Conservation (phyloP, 2,329 filamentous ascomycete species). For the Verticillium dahliae region DNA sequence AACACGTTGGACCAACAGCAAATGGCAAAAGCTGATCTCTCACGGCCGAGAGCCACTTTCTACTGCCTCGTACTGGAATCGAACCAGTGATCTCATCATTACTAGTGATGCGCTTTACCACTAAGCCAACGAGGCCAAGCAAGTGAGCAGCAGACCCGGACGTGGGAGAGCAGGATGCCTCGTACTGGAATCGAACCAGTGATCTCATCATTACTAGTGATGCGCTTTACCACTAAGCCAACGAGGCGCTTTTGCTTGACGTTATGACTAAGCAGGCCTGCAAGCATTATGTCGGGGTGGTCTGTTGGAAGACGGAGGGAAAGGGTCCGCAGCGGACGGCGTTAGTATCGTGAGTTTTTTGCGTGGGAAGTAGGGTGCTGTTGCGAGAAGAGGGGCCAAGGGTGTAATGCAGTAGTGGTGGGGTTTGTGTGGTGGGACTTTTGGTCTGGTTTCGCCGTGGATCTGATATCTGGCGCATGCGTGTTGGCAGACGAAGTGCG, state of each 20-base stretch:
- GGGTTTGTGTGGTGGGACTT: background rate
- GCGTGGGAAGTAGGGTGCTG: background rate
- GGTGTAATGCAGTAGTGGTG: background rate
- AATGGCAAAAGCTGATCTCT: background rate
- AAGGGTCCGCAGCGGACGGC: background rate
- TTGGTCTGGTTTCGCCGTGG: background rate
- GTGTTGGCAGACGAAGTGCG: no score
- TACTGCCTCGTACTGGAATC: slow-evolving; percentile 25
- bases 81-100: slow-evolving; percentile 29
- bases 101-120: slow-evolving; percentile 29
- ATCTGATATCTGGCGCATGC: background rate
- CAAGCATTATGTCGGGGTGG: background rate
- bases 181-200: slow-evolving; percentile 27
- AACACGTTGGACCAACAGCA: background rate
- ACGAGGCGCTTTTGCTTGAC: slow-evolving; percentile 15
- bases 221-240: slow-evolving; percentile 29
- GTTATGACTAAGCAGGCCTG: background rate
- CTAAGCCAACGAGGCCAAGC: slow-evolving; percentile 24
- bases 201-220: slow-evolving; percentile 30
- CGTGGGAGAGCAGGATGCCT: slow-evolving; percentile 13
- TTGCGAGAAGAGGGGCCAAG: background rate
- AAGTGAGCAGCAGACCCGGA: background rate
- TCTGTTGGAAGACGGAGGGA: background rate
- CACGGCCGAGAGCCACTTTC: background rate
- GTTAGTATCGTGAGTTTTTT: background rate